Evolutionary conservation across 2,329 filamentous ascomycete species (phyloP).

Genomic region (Myriosclerotinia curreyana): DNA sequence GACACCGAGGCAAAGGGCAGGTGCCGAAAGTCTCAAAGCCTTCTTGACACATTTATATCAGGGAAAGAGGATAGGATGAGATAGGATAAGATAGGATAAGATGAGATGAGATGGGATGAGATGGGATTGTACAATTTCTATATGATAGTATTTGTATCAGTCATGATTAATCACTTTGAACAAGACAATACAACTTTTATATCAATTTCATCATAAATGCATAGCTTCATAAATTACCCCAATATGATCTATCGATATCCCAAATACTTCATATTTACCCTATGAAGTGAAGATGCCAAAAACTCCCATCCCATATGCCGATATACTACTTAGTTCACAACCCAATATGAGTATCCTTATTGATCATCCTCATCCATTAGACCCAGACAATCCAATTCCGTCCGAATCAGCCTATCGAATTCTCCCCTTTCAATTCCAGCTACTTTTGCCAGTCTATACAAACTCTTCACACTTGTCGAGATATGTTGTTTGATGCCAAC

Average conservation of each 20-base stretch:
- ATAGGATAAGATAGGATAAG: no score
- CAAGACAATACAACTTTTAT: no score
- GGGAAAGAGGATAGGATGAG: no score
- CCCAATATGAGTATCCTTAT: not conserved
- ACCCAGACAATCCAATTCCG: slow-evolving; percentile 66
- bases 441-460: slow-evolving; percentile 67
- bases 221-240: not conserved
- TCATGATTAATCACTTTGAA: not conserved
- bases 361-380: slow-evolving; percentile 58
- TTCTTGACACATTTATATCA: no score
- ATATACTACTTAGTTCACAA: not conserved
- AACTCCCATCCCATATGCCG: slow-evolving; percentile 6
- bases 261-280: not conserved
- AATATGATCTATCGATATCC: not conserved
- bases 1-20: not conserved
- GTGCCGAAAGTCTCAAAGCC: no score
- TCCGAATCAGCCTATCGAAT: slow-evolving; percentile 69
- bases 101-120: no score
- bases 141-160: no score
- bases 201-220: no score
- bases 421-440: slow-evolving; percentile 72
- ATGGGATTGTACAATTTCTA: no score
- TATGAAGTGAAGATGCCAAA: not conserved
- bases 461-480: slow-evolving; percentile 70
- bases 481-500: slow-evolving; percentile 77